A percentile compares a stretch with the other conserved stretches of the same genome.
These are phyloP conservation scores for Aspergillus baeticus DNA, from an alignment of 495 filamentous ascomycete species.

Conservation along the genomic window DNA sequence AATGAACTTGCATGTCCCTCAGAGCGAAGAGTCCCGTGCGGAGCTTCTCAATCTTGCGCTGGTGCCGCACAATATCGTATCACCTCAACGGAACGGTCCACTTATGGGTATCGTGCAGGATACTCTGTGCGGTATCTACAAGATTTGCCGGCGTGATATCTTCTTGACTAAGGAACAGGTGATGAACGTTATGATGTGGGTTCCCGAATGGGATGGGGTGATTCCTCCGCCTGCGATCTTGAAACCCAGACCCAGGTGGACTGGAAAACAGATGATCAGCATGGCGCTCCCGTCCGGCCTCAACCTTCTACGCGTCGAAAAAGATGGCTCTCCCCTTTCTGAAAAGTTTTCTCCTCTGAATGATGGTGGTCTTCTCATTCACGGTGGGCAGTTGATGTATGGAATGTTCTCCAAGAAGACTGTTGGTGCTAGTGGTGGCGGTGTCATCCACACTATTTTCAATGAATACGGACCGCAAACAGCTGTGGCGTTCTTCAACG, in stretches of 20 bases:
- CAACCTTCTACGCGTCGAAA: constrained; percentile 67
- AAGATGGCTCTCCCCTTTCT: constrained; percentile 49
- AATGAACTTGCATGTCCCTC: constrained; percentile 99
- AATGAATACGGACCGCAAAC: constrained; percentile 87
- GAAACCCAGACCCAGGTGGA: constrained; percentile 91
- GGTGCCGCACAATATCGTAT: constrained; percentile 96
- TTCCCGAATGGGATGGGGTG: constrained; percentile 94
- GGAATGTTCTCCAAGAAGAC: constrained; percentile 91
- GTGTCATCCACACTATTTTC: constrained; percentile 93
- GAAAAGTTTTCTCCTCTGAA: constrained; percentile 63
- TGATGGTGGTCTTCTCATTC: constrained; percentile 79
- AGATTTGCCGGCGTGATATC: constrained; percentile 88
- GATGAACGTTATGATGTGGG: constrained; percentile 96
- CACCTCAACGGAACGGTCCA: constrained; percentile 92
- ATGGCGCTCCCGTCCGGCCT: constrained; percentile 85
- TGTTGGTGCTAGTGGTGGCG: constrained; percentile 80
- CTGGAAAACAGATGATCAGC: constrained; percentile 97
- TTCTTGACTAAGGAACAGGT: constrained; percentile 88
- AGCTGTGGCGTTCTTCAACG: constrained; percentile 93
- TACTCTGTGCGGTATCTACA: constrained; percentile 93
- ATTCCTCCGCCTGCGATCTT: constrained; percentile 88
- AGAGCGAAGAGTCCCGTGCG: constrained; percentile 91
- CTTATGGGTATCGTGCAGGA: constrained; percentile 99
- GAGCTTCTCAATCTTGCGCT: constrained; percentile 92
- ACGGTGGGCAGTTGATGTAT: constrained; percentile 85